These are phyloP conservation scores for Cladosporium phlei DNA, from an alignment of 2,329 filamentous ascomycete species.

Conservation along the genomic window DNA sequence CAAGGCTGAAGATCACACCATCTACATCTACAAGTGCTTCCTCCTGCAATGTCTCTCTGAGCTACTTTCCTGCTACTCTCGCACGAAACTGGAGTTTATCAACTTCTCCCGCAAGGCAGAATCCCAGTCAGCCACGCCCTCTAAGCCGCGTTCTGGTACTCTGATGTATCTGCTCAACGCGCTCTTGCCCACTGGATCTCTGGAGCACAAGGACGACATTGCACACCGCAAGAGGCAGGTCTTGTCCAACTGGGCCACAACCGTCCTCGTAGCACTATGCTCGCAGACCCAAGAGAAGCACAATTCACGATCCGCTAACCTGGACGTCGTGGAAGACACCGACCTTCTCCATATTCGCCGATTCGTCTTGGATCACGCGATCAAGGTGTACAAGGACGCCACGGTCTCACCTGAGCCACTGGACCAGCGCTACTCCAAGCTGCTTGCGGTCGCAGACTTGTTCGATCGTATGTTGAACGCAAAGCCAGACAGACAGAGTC, in stretches of 20 bases:
- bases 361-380: constrained; percentile 87
- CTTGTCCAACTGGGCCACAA: constrained; percentile 80
- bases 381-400: constrained; percentile 89
- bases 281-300: constrained; percentile 78
- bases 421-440: constrained; percentile 79
- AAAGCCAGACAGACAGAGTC: constrained; percentile 53
- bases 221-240: constrained; percentile 76
- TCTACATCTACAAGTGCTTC: constrained; percentile 95
- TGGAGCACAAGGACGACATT: constrained; percentile 69
- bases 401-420: constrained; percentile 71
- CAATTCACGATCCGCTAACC: constrained; percentile 49
- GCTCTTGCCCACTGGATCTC: constrained; percentile 62
- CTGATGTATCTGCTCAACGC: constrained; percentile 89
- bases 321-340: constrained; percentile 69
- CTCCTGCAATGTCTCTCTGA: constrained; percentile 88
- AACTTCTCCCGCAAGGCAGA: constrained; percentile 94
- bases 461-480: constrained; percentile 90
- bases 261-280: constrained; percentile 79
- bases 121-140: constrained; percentile 76
- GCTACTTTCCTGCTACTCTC: constrained; percentile 83
- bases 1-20: constrained; percentile 88
- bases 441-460: constrained; percentile 82
- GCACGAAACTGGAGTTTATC: constrained; percentile 97
- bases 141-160: constrained; percentile 87
- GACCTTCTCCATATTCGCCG: constrained; percentile 88